Conservation (phyloP, 805 yeast genomes). For the Wickerhamomyces silvicola region DNA sequence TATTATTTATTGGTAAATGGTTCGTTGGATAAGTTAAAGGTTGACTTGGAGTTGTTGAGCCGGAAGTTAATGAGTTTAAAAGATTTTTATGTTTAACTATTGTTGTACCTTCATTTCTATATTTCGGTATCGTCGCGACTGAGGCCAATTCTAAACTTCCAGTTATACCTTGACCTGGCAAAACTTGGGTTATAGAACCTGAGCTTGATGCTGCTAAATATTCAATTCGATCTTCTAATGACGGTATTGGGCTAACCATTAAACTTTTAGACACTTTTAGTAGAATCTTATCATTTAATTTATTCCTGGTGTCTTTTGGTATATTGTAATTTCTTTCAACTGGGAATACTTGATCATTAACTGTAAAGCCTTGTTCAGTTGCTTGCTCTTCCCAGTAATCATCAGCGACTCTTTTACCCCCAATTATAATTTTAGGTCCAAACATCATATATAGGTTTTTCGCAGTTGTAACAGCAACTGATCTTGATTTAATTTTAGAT, state of each 20-base stretch:
- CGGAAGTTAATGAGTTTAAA: slow-evolving; percentile 10
- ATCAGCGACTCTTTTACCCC: slow-evolving; percentile 44
- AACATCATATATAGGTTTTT: slow-evolving; percentile 40
- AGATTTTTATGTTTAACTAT: slow-evolving; percentile 9
- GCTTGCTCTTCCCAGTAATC: slow-evolving; percentile 51
- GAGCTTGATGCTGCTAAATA: slow-evolving; percentile 12
- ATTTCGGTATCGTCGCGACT: slow-evolving; percentile 18
- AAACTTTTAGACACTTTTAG: neutral
- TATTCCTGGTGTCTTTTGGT: slow-evolving; percentile 6
- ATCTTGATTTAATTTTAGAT: slow-evolving; percentile 16
- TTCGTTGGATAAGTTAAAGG: slow-evolving; percentile 19
- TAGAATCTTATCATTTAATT: slow-evolving; percentile 1
- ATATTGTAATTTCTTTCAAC: slow-evolving; percentile 12
- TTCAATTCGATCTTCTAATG: slow-evolving; percentile 21
- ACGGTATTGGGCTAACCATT: slow-evolving; percentile 16
- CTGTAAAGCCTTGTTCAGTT: slow-evolving; percentile 36
- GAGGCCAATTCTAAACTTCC: slow-evolving; percentile 22
- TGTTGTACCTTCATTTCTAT: slow-evolving; percentile 10
- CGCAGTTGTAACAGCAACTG: slow-evolving; percentile 27
- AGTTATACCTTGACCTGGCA: slow-evolving; percentile 25
- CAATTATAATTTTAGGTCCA: slow-evolving; percentile 41
- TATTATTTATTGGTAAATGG: slow-evolving; percentile 13
- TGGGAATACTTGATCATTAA: slow-evolving; percentile 37
- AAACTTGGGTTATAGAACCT: slow-evolving; percentile 18
- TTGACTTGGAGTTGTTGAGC: slow-evolving; percentile 2